Percentiles rank a stretch among this genome's conserved stretches.
phyloP scores from a whole-genome alignment of 169 alveolate species.

The Hepatocystis sp. region DNA sequence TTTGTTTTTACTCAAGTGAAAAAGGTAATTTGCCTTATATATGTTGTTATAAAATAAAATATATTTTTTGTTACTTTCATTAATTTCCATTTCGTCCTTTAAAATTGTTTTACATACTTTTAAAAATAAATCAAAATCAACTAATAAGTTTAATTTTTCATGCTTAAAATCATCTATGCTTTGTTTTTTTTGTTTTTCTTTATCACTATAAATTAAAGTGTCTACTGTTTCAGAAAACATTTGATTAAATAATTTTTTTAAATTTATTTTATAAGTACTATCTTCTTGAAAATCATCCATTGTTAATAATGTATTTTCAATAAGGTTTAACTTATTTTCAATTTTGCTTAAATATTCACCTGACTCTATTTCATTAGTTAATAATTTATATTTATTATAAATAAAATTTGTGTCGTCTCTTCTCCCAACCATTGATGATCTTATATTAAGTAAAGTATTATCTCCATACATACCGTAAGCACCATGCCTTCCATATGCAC shows the following conservation, averaged over 20 bases:
- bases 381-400: constrained; percentile 58
- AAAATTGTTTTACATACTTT: constrained; percentile 34
- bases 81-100: constrained; percentile 19
- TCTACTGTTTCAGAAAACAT: constrained; percentile 38
- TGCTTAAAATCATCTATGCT: constrained; percentile 2
- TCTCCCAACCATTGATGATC: too few relatives aligned
- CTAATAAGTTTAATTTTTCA: constrained; percentile 40
- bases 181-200: constrained; percentile 26
- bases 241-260: constrained; percentile 16
- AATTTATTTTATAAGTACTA: constrained; percentile 4
- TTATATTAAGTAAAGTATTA: too few relatives aligned
- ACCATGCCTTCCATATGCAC: too few relatives aligned
- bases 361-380: constrained; percentile 33
- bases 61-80: constrained; percentile 6
- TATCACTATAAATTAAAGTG: constrained; percentile 19
- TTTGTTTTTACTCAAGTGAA: constrained; percentile 12
- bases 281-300: constrained; percentile 17
- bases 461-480: too few relatives aligned
- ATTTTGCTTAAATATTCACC: constrained; percentile 38
- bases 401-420: constrained; percentile 22
- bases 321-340: constrained; percentile 25
- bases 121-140: constrained; percentile 62
- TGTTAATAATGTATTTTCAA: constrained; percentile 37
- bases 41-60: constrained; percentile 42
- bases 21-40: constrained; percentile 32